Conservation (phyloP, 139 green algal genomes). For the Gonium pectorale region DNA sequence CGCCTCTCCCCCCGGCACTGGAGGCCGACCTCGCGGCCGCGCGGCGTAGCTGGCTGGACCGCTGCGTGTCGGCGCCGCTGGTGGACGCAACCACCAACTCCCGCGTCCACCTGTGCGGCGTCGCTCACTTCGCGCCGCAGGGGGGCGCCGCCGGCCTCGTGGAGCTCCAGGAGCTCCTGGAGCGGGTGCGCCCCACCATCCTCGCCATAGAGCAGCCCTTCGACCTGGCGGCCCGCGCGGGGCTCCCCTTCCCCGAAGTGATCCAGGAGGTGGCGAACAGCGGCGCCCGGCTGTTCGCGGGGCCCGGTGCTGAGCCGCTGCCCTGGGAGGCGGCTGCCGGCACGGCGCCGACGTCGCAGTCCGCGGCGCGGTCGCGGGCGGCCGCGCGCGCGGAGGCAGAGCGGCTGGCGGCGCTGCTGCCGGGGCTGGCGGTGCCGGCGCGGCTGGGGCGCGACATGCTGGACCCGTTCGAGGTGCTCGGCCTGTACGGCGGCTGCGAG, state of each 20-base stretch:
- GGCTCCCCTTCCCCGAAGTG: slow-evolving; percentile 13
- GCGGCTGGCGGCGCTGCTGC: slow-evolving; percentile 9
- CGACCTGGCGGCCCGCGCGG: slow-evolving; percentile 1
- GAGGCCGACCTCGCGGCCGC: background rate
- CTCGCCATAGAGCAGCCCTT: slow-evolving; percentile 37
- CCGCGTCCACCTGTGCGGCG: slow-evolving; percentile 23
- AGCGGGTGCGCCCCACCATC: background rate
- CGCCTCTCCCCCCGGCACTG: background rate
- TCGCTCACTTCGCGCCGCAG: slow-evolving; percentile 8
- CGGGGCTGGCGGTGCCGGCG: background rate
- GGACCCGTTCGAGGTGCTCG: slow-evolving; percentile 42
- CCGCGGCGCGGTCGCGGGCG: no score
- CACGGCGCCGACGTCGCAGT: background rate
- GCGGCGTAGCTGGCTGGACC: background rate
- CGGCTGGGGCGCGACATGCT: slow-evolving; percentile 39
- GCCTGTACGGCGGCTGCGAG: slow-evolving; percentile 35
- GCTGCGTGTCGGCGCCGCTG: background rate
- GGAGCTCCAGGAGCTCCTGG: background rate
- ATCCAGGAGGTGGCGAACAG: background rate
- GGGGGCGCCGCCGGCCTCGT: background rate
- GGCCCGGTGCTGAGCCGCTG: background rate
- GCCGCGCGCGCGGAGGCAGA: background rate
- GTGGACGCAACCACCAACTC: slow-evolving; percentile 25
- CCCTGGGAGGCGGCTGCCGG: background rate
- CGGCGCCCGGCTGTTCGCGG: background rate